phyloP scores from a whole-genome alignment of 169 alveolate species.

The Cryptosporidium sp. region DNA sequence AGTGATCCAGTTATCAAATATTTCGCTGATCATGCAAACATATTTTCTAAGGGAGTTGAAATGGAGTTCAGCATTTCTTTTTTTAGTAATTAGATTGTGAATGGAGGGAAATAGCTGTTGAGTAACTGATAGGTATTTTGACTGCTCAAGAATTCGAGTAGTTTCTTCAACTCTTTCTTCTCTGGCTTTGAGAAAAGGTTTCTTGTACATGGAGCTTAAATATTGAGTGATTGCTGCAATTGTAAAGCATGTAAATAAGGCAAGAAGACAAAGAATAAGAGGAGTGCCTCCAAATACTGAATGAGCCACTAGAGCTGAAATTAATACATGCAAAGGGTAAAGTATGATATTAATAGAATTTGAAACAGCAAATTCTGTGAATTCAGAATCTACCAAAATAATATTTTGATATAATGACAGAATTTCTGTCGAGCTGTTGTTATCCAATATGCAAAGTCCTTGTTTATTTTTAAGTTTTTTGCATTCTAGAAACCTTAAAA shows the following conservation, averaged over 20 bases:
- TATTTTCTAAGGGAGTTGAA: conserved; percentile 59
- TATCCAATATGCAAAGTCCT: not conserved
- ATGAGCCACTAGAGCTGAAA: conserved; percentile 55
- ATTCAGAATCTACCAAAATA: conserved; percentile 44
- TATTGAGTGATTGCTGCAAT: conserved; percentile 25
- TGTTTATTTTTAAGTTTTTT: conserved; percentile 42
- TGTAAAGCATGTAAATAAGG: conserved; percentile 27
- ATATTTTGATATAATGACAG: conserved; percentile 54
- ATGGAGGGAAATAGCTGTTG: conserved; percentile 63
- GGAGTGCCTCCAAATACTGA: conserved; percentile 63
- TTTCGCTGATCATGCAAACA: conserved; percentile 47
- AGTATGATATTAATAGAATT: conserved; percentile 36
- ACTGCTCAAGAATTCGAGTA: conserved; percentile 46
- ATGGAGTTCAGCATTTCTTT: conserved; percentile 14
- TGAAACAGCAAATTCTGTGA: conserved; percentile 49
- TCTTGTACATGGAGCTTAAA: conserved; percentile 44
- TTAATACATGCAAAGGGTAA: conserved; percentile 34
- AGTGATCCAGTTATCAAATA: conserved; percentile 42
- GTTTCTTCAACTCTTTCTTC: conserved; percentile 64
- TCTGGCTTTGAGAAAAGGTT: conserved; percentile 65
- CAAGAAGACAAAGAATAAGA: conserved; percentile 11
- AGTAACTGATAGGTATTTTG: conserved; percentile 43
- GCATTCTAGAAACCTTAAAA: conserved; percentile 42
- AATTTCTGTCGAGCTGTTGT: conserved; percentile 11
- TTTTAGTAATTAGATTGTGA: not conserved